Conservation (phyloP, 345 rosid species). For the Linum trigynum region DNA sequence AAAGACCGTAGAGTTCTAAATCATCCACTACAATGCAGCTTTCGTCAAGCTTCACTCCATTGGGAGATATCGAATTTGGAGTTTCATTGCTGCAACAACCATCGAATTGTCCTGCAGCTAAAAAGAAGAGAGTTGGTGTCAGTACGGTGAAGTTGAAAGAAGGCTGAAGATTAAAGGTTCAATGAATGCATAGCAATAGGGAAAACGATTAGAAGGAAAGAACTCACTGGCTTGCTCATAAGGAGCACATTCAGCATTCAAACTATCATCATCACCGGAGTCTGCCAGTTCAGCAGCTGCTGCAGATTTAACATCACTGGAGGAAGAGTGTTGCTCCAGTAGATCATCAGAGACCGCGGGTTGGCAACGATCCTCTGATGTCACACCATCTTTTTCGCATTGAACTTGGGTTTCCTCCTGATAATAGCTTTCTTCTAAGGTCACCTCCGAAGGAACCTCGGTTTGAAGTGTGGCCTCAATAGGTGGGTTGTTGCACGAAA, state of each 20-base stretch:
- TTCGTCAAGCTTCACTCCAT: conserved; percentile 16
- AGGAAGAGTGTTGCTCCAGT: not conserved
- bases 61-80: conserved; percentile 3
- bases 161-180: not conserved
- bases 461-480: not conserved
- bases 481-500: too few species aligned
- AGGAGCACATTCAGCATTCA: conserved; percentile 6
- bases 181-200: too few species aligned
- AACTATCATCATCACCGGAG: conserved; percentile 1
- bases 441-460: not conserved
- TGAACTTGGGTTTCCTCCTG: too few species aligned
- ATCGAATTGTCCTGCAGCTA: conserved; percentile 4
- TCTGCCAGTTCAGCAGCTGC: conserved; percentile 8
- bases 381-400: not conserved
- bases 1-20: conserved; percentile 8
- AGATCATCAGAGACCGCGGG: conserved; percentile 2
- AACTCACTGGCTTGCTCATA: conserved; percentile 17
- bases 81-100: not conserved
- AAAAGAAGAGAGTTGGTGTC: not conserved
- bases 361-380: not conserved
- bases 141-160: not conserved
- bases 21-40: conserved; percentile 21
- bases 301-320: conserved; percentile 5
- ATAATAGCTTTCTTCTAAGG: not conserved
- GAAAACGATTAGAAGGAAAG: not conserved